These are phyloP conservation scores for Aspergillus sojae DNA, from an alignment of 2,329 filamentous ascomycete genomes.

Conservation along the genomic window DNA sequence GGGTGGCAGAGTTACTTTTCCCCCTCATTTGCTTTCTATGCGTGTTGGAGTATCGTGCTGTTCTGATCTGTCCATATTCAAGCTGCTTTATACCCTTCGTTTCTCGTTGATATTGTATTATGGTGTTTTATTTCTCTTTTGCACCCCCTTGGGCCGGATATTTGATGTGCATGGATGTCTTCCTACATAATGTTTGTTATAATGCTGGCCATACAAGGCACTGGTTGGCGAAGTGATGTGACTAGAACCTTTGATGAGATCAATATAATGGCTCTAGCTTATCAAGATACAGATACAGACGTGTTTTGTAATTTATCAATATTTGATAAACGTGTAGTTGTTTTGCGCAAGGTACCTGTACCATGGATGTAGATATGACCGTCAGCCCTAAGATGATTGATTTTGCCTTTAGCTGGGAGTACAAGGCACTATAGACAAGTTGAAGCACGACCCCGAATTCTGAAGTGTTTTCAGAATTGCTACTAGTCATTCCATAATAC, in stretches of 20 bases:
- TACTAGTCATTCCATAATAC: too few relatives aligned
- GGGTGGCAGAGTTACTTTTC: not conserved
- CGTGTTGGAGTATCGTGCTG: not conserved
- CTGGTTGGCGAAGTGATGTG: not conserved
- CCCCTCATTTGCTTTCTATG: not conserved
- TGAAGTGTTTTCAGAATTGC: too few relatives aligned
- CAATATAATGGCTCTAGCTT: not conserved
- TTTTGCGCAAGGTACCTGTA: not conserved
- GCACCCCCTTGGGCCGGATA: not conserved
- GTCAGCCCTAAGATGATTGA: not conserved
- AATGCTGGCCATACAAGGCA: not conserved
- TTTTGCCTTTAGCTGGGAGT: not conserved
- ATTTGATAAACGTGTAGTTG: not conserved
- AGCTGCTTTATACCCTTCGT: conserved; percentile 14
- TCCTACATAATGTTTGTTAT: conserved; percentile 6
- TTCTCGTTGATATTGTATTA: conserved; percentile 9
- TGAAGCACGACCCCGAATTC: too few relatives aligned
- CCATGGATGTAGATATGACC: not conserved
- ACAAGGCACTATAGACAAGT: not conserved
- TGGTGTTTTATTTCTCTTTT: not conserved
- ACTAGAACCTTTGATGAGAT: not conserved
- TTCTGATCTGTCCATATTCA: not conserved
- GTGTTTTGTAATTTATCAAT: not conserved
- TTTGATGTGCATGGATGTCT: not conserved
- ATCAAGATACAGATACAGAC: not conserved